Conservation (phyloP, 176 grass and related monocot species). For the Oryza coarctata region DNA sequence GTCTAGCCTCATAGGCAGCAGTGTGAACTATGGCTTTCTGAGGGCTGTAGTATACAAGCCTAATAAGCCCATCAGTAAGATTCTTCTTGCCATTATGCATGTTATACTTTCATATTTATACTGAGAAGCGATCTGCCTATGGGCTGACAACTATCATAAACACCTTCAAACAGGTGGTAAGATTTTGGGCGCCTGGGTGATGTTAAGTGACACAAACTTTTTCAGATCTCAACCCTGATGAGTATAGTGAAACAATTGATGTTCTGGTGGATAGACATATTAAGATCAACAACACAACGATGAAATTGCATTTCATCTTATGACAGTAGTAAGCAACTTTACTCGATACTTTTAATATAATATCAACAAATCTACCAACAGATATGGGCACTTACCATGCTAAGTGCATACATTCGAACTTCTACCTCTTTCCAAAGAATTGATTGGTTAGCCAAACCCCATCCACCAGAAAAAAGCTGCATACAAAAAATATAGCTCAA, state of each 20-base stretch:
- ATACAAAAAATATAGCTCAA: conserved; percentile 27
- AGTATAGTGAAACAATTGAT: neutral
- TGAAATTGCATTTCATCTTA: conserved; percentile 25
- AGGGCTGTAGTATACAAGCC: neutral
- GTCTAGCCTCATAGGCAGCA: neutral
- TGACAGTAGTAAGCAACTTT: conserved; percentile 4
- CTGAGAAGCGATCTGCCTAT: neutral
- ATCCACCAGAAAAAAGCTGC: conserved; percentile 70
- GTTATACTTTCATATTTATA: neutral
- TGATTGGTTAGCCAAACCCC: conserved; percentile 63
- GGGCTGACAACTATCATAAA: neutral
- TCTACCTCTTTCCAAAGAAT: conserved; percentile 87
- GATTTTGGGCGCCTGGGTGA: neutral
- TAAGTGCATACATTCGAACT: conserved; percentile 84
- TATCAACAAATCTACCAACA: conserved; percentile 20
- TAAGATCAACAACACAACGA: conserved; percentile 7
- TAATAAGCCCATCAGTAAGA: conserved; percentile 10
- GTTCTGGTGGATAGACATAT: neutral
- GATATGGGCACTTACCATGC: conserved; percentile 61
- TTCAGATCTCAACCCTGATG: neutral
- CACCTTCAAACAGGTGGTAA: conserved; percentile 2
- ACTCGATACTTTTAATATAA: neutral
- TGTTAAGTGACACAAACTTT: neutral
- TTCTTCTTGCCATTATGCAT: conserved; percentile 8
- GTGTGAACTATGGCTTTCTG: neutral